Conservation (phyloP, 768 basidiomycete species). For the Clathrus columnatus region DNA sequence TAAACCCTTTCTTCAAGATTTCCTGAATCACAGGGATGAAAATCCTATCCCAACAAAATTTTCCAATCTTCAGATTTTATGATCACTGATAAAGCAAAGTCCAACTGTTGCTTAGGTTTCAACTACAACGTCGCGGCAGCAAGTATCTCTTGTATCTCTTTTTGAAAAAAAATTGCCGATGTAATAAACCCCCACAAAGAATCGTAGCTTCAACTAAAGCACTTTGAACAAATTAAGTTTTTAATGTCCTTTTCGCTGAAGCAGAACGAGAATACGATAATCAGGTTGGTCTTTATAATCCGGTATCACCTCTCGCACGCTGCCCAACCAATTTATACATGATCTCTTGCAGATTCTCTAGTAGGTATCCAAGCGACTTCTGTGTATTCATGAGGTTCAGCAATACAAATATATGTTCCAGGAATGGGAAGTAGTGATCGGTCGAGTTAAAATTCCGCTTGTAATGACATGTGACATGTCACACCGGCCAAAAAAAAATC, state of each 20-base stretch:
- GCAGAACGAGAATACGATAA: background rate
- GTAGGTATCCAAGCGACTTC: constrained; percentile 10
- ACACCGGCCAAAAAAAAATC: too few relatives aligned
- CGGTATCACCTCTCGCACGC: constrained; percentile 3
- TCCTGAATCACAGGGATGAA: constrained; percentile 11
- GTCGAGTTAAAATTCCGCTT: too few relatives aligned
- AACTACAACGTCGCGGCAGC: constrained; percentile 16
- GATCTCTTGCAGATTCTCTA: constrained; percentile 18
- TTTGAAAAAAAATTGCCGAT: constrained; percentile 9
- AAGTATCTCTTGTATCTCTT: constrained; percentile 11
- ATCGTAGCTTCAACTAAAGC: constrained; percentile 11
- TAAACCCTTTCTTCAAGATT: constrained; percentile 8
- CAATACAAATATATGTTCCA: background rate
- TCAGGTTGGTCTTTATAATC: background rate
- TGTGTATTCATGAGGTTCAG: constrained; percentile 7
- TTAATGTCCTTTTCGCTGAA: constrained; percentile 1
- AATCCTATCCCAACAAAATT: constrained; percentile 12
- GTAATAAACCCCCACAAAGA: constrained; percentile 10
- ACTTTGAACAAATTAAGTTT: constrained; percentile 14
- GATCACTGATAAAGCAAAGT: constrained; percentile 7
- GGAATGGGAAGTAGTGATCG: too few relatives aligned
- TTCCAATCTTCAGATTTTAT: constrained; percentile 12
- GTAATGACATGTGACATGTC: too few relatives aligned
- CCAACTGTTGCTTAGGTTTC: constrained; percentile 11
- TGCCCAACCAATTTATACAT: constrained; percentile 15